Percentiles rank a stretch among this genome's conserved stretches.
phyloP scores from a whole-genome alignment of 139 green algal genomes.

The Chlamydomonas sp. region DNA sequence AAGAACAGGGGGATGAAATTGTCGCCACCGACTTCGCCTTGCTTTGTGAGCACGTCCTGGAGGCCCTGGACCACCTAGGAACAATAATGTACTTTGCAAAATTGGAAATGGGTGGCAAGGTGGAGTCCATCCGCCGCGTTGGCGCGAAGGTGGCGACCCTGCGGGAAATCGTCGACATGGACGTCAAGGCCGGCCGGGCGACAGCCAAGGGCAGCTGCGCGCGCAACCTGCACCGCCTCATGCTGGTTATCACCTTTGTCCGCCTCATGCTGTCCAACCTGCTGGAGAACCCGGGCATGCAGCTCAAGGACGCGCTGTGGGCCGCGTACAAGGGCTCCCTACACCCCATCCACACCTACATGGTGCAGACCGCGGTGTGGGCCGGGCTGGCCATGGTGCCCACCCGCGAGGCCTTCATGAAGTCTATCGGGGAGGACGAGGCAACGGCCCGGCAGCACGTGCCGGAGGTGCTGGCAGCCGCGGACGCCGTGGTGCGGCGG shows the following conservation, averaged over 20 bases:
- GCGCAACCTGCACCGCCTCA: conserved; percentile 67
- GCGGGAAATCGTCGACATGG: conserved; percentile 32
- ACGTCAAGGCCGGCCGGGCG: conserved; percentile 21
- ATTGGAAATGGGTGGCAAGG: conserved; percentile 46
- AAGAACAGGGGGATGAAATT: conserved; percentile 7
- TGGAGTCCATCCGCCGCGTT: conserved; percentile 13
- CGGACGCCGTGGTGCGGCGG: not conserved
- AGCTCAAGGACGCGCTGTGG: conserved; percentile 48
- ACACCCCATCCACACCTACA: conserved; percentile 58
- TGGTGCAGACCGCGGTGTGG: conserved; percentile 57
- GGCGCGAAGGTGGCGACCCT: not conserved
- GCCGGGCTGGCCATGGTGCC: conserved; percentile 58
- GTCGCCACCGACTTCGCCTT: not conserved
- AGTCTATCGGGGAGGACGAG: conserved; percentile 50
- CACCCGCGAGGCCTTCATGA: conserved; percentile 43
- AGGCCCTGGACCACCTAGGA: conserved; percentile 25
- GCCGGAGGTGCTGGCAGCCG: conserved; percentile 18
- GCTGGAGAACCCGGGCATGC: conserved; percentile 16
- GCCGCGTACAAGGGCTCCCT: conserved; percentile 51
- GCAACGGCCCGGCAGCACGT: conserved; percentile 25
- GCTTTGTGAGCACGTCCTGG: conserved; percentile 32
- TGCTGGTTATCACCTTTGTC: conserved; percentile 55
- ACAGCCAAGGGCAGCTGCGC: conserved; percentile 56
- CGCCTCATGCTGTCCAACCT: conserved; percentile 53
- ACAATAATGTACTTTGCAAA: conserved; percentile 46